phyloP scores from a whole-genome alignment of 208 protist species.

The Crithidia mellificae region DNA sequence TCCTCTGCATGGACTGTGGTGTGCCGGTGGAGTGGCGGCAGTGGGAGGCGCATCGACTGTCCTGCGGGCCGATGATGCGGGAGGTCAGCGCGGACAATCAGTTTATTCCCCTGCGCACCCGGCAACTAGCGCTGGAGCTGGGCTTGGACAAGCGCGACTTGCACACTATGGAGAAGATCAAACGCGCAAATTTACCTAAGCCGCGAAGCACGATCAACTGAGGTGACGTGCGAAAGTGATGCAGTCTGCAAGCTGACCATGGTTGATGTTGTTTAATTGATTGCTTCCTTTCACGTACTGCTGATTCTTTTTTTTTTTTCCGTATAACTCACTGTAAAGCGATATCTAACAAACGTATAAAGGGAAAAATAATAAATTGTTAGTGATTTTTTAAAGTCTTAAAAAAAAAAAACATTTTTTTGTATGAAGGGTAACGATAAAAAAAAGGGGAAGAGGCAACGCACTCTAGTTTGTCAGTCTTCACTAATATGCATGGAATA shows the following conservation, averaged over 20 bases:
- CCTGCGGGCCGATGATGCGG: conserved; percentile 86
- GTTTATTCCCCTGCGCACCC: conserved; percentile 84
- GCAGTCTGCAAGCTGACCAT: not conserved
- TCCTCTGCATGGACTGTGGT: conserved; percentile 89
- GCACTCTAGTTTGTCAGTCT: too few relatives aligned
- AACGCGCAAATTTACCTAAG: conserved; percentile 57
- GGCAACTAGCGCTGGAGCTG: conserved; percentile 82
- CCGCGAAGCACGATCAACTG: conserved; percentile 14
- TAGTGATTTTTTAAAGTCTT: too few relatives aligned
- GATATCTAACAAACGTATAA: too few relatives aligned
- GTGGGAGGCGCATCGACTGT: conserved; percentile 88
- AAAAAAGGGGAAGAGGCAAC: too few relatives aligned
- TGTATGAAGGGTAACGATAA: too few relatives aligned
- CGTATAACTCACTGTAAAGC: not conserved
- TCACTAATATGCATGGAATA: too few relatives aligned
- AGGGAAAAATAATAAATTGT: too few relatives aligned
- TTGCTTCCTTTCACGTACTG: not conserved
- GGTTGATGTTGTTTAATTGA: not conserved
- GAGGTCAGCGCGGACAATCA: conserved; percentile 89
- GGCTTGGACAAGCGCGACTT: conserved; percentile 89
- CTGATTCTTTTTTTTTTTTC: not conserved
- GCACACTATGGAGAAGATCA: conserved; percentile 78
- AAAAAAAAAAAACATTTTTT: too few relatives aligned
- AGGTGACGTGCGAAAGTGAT: not conserved
- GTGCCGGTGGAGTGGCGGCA: conserved; percentile 85